Evolutionary conservation across 1,284 basidiomycete species (phyloP).

Genomic region (Rhizoctonia solani): DNA sequence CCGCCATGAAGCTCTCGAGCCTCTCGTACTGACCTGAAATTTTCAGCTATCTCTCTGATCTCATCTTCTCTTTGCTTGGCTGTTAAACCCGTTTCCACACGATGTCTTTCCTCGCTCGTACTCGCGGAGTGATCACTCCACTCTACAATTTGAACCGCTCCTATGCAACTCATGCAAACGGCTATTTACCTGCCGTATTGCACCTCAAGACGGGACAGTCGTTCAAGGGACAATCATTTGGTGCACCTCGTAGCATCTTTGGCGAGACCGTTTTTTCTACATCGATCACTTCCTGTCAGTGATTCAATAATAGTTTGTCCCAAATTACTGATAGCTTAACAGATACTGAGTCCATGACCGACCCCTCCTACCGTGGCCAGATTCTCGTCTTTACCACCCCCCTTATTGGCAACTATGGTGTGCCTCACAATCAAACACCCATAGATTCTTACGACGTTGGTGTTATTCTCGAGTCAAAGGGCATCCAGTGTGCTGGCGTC

Average conservation of each 20-base stretch:
- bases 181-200: conserved; percentile 73
- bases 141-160: conserved; percentile 4
- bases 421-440: conserved; percentile 80
- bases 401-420: conserved; percentile 98
- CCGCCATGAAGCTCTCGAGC: neutral
- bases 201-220: conserved; percentile 94
- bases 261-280: conserved; percentile 99
- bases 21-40: conserved; percentile 36
- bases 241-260: conserved; percentile 83
- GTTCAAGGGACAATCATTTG: conserved; percentile 89
- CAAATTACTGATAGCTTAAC: neutral
- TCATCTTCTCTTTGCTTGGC: conserved; percentile 76
- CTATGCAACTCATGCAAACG: conserved; percentile 38
- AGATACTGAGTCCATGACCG: conserved; percentile 99
- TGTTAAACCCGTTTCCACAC: conserved; percentile 55
- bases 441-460: conserved; percentile 82
- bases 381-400: conserved; percentile 98
- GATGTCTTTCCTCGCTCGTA: conserved; percentile 41
- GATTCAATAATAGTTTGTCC: neutral
- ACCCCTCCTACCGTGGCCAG: conserved; percentile 97
- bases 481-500: conserved; percentile 90
- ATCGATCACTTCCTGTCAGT: conserved; percentile 93
- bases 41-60: conserved; percentile 75
- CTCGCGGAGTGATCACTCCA: conserved; percentile 40
- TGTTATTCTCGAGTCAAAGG: conserved; percentile 86